Conservation (phyloP, 345 rosid genomes). For the Hibiscus trionum region DNA sequence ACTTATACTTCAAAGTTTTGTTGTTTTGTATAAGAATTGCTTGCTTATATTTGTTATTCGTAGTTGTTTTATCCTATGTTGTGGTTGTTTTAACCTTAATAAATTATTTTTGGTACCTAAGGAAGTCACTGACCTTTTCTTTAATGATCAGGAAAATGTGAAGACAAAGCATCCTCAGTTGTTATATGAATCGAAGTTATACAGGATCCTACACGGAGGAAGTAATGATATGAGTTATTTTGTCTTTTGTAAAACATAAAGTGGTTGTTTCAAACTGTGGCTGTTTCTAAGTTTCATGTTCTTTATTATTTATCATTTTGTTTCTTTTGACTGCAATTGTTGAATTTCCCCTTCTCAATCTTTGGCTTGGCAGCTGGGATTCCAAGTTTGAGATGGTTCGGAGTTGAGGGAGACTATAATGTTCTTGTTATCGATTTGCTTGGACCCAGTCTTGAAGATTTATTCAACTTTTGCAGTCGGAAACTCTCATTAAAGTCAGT, state of each 20-base stretch:
- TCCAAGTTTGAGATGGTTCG: constrained; percentile 89
- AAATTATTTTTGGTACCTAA: not conserved
- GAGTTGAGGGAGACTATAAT: constrained; percentile 89
- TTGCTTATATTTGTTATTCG: not conserved
- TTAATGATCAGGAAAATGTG: constrained; percentile 59
- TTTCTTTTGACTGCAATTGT: not conserved
- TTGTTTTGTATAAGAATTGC: not conserved
- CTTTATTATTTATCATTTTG: not conserved
- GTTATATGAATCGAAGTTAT: constrained; percentile 74
- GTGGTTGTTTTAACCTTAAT: not conserved
- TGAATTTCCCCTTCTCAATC: not conserved
- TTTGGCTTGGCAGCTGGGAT: constrained; percentile 66
- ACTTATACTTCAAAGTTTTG: not conserved
- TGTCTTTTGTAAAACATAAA: not conserved
- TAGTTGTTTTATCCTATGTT: not conserved
- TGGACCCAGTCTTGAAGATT: constrained; percentile 96
- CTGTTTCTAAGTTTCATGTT: not conserved
- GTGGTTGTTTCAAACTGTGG: not conserved
- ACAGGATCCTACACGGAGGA: constrained; percentile 90
- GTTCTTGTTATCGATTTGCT: constrained; percentile 93
- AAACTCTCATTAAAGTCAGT: constrained; percentile 63
- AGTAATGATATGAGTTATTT: constrained; percentile 31
- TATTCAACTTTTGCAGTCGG: constrained; percentile 81
- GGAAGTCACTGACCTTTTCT: not conserved
- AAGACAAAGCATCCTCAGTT: constrained; percentile 94